Evolutionary conservation across 495 filamentous ascomycete genomes (phyloP), one percentile per base, ranked within the genome.

Genomic region (Astrothelium subdiscretum): DNA sequence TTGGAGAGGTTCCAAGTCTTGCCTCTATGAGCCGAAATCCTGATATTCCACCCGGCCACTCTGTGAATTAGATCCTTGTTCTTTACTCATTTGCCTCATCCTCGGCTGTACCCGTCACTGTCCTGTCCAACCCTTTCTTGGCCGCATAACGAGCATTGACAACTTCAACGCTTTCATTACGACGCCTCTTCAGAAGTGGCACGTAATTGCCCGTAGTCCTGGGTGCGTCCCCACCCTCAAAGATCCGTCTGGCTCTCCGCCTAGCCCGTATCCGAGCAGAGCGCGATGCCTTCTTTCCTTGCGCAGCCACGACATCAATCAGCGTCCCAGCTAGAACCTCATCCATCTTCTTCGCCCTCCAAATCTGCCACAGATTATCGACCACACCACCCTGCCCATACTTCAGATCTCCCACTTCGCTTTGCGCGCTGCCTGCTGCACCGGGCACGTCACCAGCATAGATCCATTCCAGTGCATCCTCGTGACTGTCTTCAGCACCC

Each of bases 281-380:
- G n/a, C 12, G 13, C 35, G 26, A 20, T 38, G 27, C 20, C 57
- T 32, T 59, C 20, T 78, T 69, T 2, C 82, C 80, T 67, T 85
- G 83, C 11, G 66, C 71, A 26, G 83, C 76, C 11, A 86, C 77
- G 43, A 85, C 61, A 64, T 87, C 81, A 44, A 96, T 70, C 64
- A 97, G 74, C 29, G 77, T 79, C 58, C 80, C 81, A 0, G 87
- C 83, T 52, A 97, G 74, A 32, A 95, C 75, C 78, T 96, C 92
- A 67, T 96, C 91, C 54, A 98, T 88, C 79, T 95, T 96, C 51
- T 80, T 78, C 69, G 83, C 79, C 65, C 89, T 82, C 92, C 92
- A 98, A 27, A 80, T 74, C 62, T 77, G 75, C 95, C 95, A 98
- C 60, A 94, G 57, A 24, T 83, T 76, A 58, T 89, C 87, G 40